A percentile compares a stretch with the other conserved stretches of the same genome.
Conservation (phyloP, 179 eudicot species). For the Drosera spatulata region DNA sequence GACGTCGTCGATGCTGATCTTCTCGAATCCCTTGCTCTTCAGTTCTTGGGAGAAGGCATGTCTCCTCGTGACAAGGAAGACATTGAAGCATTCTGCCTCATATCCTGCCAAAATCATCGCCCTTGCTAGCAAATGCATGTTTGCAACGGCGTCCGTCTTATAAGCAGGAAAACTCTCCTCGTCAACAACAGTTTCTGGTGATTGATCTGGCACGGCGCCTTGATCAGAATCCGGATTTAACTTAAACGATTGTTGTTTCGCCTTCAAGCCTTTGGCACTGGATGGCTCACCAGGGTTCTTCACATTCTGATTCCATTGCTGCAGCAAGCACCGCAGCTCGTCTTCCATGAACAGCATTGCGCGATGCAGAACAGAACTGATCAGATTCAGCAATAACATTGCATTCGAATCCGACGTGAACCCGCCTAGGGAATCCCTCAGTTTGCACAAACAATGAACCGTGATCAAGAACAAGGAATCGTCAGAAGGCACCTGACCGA, state of each 20-base stretch:
- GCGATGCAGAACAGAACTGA: slow-evolving; percentile 42
- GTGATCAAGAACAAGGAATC: slow-evolving; percentile 18
- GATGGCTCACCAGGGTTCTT: too few species aligned
- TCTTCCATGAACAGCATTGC: slow-evolving; percentile 68
- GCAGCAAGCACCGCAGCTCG: slow-evolving; percentile 52
- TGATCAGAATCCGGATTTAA: slow-evolving; percentile 9
- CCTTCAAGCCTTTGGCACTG: slow-evolving; percentile 3
- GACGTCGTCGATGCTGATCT: slow-evolving; percentile 46
- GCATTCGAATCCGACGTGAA: slow-evolving; percentile 20
- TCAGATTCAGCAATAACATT: slow-evolving; percentile 31
- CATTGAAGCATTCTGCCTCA: slow-evolving; percentile 45
- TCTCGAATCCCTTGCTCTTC: slow-evolving; percentile 31
- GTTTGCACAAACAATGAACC: slow-evolving; percentile 24
- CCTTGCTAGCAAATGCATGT: slow-evolving; percentile 22
- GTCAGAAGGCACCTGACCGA: slow-evolving; percentile 18
- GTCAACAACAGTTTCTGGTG: background rate
- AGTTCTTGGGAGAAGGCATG: slow-evolving; percentile 6
- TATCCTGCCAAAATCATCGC: slow-evolving; percentile 48
- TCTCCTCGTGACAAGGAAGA: slow-evolving; percentile 38
- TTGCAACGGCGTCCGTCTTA: background rate
- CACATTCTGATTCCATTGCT: background rate
- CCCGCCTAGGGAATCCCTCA: slow-evolving; percentile 15
- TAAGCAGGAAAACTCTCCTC: too few species aligned
- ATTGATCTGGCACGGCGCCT: slow-evolving; percentile 8
- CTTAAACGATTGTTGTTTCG: background rate